phyloP scores from a whole-genome alignment of 352 stramenopile genomes.

The Phytopythium kandeliae region DNA sequence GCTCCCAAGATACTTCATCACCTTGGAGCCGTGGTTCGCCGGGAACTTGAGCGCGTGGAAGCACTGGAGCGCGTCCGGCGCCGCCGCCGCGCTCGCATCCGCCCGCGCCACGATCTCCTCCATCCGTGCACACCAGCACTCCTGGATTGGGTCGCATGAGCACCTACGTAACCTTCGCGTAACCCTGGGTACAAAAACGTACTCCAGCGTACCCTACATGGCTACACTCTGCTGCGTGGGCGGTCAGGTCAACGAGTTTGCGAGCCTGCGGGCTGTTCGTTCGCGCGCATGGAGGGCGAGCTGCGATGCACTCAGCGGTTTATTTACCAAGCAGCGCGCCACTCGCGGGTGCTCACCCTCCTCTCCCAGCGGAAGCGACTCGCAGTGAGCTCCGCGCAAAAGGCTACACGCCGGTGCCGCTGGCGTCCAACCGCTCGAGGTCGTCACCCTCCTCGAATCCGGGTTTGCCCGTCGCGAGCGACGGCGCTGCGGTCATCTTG shows the following conservation, averaged over 20 bases:
- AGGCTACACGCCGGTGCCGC: conserved; percentile 26
- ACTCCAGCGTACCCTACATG: no score
- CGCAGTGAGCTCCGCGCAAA: no score
- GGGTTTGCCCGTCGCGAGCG: conserved; percentile 63
- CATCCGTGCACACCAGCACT: no score
- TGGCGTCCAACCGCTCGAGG: conserved; percentile 55
- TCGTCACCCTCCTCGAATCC: conserved; percentile 63
- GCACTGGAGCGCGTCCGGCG: conserved; percentile 42
- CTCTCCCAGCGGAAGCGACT: no score
- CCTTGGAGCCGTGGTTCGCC: conserved; percentile 44
- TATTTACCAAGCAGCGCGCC: not conserved
- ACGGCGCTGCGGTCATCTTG: conserved; percentile 72
- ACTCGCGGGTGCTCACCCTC: no score
- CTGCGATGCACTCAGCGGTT: not conserved
- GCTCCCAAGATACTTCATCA: conserved; percentile 54
- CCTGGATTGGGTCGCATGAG: no score
- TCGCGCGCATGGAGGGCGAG: no score
- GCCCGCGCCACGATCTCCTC: conserved; percentile 36
- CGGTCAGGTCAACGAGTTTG: no score
- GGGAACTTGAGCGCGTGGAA: conserved; percentile 75
- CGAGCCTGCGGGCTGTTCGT: no score
- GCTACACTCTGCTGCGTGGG: no score
- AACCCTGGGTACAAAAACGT: not conserved
- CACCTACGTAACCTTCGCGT: not conserved
- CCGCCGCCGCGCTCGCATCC: conserved; percentile 15